Conservation (phyloP, 2,329 filamentous ascomycete genomes). For the Sclerotinia subarctica region DNA sequence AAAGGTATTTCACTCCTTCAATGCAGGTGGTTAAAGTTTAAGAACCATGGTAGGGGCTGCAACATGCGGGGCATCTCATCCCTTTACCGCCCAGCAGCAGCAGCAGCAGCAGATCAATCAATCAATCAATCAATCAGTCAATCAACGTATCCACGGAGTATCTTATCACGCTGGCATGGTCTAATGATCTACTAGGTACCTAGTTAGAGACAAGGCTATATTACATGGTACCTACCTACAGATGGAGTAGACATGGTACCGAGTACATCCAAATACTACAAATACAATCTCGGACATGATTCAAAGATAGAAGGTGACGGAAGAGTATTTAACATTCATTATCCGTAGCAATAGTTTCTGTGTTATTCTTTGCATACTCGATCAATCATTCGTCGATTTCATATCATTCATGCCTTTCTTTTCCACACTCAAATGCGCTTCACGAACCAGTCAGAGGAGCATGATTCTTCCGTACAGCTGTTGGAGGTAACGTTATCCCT, state of each 20-base stretch:
- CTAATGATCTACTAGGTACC: too few species aligned
- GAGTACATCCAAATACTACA: neutral
- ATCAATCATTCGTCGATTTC: constrained; percentile 9
- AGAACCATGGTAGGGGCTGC: neutral
- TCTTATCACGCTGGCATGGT: neutral
- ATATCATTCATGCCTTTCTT: neutral
- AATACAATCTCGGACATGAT: neutral
- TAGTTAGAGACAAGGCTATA: constrained; percentile 1
- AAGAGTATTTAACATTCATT: neutral
- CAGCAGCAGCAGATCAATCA: neutral
- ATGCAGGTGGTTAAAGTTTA: neutral
- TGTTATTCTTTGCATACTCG: constrained; percentile 11
- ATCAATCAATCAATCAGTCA: too few species aligned
- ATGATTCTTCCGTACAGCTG: neutral
- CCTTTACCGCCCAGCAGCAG: constrained; percentile 10
- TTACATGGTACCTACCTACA: neutral
- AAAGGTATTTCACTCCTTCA: neutral
- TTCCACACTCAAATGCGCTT: neutral
- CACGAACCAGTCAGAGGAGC: constrained; percentile 1
- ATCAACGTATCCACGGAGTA: too few species aligned
- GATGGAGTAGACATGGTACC: neutral
- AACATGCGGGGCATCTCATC: neutral
- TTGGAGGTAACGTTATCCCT: constrained; percentile 8
- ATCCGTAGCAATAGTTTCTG: constrained; percentile 4
- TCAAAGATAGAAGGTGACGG: constrained; percentile 9